phyloP scores from a whole-genome alignment of 1,139 yeast genomes.

The Taiozyma sp. region DNA sequence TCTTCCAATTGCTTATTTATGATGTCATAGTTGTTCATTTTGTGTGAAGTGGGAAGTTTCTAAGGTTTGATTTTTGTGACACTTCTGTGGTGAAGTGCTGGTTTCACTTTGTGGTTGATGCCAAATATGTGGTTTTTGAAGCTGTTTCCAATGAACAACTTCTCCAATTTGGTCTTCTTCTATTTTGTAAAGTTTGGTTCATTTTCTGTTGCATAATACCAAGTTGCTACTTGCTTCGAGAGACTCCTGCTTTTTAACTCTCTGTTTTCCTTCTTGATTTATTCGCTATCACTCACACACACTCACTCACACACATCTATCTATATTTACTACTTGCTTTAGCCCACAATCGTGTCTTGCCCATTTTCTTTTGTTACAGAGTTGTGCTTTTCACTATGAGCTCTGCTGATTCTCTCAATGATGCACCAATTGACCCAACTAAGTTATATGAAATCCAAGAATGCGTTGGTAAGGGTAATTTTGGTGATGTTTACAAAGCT shows the following conservation, averaged over 20 bases:
- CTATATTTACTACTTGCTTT: neutral
- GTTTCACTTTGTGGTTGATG: neutral
- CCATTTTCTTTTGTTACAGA: neutral
- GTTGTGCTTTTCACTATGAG: neutral
- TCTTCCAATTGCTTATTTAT: too few species aligned
- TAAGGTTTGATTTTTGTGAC: neutral
- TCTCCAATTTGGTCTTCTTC: neutral
- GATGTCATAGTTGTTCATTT: neutral
- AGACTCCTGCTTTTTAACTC: neutral
- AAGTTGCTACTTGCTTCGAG: neutral
- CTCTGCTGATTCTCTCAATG: neutral
- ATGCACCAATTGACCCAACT: constrained; percentile 20
- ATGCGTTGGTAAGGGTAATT: constrained; percentile 78
- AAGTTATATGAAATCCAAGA: constrained; percentile 38
- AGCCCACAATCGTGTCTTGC: neutral
- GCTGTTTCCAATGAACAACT: neutral
- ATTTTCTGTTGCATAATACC: neutral
- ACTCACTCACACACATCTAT: neutral
- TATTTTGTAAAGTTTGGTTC: neutral
- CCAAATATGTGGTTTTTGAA: neutral
- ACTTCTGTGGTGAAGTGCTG: neutral
- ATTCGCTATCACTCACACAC: neutral
- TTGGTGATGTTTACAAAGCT: constrained; percentile 82
- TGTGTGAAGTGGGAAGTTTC: too few species aligned
- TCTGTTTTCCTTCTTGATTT: neutral